These are phyloP conservation scores for Colletotrichum acutatum DNA, from an alignment of 2,329 filamentous ascomycete species.

Conservation along the genomic window DNA sequence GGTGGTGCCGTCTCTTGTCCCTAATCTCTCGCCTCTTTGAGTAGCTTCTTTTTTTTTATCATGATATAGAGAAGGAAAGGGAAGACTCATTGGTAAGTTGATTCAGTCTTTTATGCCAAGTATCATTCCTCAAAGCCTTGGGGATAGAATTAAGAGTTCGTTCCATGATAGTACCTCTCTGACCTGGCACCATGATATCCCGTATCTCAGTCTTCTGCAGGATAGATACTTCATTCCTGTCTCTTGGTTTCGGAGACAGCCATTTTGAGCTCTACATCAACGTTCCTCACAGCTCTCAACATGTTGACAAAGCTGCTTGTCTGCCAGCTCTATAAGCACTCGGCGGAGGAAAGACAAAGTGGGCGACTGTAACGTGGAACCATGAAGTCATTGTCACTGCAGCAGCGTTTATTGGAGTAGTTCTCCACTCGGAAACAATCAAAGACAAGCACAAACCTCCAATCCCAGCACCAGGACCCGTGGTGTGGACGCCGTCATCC, in stretches of 20 bases:
- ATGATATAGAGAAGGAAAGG: background rate
- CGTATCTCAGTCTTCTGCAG: background rate
- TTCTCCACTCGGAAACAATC: slow-evolving; percentile 7
- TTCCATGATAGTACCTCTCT: background rate
- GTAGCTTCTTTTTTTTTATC: background rate
- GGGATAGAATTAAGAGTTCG: background rate
- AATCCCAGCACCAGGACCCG: background rate
- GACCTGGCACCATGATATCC: background rate
- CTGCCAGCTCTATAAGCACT: background rate
- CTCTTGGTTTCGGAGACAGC: background rate
- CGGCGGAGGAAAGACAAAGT: background rate
- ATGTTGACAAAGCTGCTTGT: background rate
- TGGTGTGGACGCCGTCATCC: background rate
- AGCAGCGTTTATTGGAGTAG: slow-evolving; percentile 15
- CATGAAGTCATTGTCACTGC: slow-evolving; percentile 14
- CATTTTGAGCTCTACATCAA: background rate
- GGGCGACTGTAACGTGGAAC: background rate
- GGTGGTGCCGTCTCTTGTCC: background rate
- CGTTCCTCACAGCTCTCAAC: background rate
- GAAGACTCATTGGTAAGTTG: background rate
- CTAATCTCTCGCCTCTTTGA: background rate
- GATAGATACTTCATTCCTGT: background rate
- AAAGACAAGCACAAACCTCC: slow-evolving; percentile 2
- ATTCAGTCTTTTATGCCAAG: background rate
- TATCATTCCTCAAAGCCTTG: background rate